Evolutionary conservation across 352 stramenopile species (phyloP).

Genomic region (Phytophthora agathidicida): DNA sequence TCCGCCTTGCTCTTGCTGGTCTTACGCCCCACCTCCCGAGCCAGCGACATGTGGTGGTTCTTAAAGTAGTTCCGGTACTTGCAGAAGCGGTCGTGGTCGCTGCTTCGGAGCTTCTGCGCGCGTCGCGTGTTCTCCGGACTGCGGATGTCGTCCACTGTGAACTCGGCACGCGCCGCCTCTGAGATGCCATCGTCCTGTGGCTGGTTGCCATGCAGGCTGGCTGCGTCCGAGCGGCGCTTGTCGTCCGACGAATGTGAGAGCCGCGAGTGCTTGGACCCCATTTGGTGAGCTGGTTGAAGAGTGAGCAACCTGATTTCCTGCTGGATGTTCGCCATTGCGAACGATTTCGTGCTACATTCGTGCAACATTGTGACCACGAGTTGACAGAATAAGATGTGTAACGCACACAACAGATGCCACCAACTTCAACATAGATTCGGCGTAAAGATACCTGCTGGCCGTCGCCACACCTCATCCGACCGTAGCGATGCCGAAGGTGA

Average conservation of each 20-base stretch:
- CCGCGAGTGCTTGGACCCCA: constrained; percentile 41
- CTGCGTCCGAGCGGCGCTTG: not conserved
- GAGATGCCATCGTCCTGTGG: constrained; percentile 24
- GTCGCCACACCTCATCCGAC: no score
- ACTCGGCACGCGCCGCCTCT: constrained; percentile 32
- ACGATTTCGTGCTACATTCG: no score
- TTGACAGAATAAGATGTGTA: no score
- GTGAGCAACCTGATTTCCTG: constrained; percentile 15
- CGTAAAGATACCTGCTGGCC: no score
- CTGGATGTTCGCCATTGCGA: constrained; percentile 7
- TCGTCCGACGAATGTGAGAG: constrained; percentile 10
- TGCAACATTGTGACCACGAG: no score
- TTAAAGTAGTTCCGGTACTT: constrained; percentile 63
- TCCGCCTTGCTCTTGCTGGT: constrained; percentile 42
- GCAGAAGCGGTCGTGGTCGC: constrained; percentile 38
- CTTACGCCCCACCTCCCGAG: constrained; percentile 39
- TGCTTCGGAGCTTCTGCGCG: constrained; percentile 26
- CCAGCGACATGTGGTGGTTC: constrained; percentile 52
- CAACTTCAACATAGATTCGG: no score
- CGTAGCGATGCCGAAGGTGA: constrained; percentile 48
- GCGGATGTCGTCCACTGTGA: constrained; percentile 38
- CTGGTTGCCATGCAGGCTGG: constrained; percentile 5
- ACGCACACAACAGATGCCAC: no score
- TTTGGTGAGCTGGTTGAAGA: constrained; percentile 11
- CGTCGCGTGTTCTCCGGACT: constrained; percentile 34